Percentiles rank a stretch among this genome's conserved stretches.
These are phyloP conservation scores for Zymoseptoria passerinii DNA, from an alignment of 2,329 filamentous ascomycete genomes.

Conservation along the genomic window DNA sequence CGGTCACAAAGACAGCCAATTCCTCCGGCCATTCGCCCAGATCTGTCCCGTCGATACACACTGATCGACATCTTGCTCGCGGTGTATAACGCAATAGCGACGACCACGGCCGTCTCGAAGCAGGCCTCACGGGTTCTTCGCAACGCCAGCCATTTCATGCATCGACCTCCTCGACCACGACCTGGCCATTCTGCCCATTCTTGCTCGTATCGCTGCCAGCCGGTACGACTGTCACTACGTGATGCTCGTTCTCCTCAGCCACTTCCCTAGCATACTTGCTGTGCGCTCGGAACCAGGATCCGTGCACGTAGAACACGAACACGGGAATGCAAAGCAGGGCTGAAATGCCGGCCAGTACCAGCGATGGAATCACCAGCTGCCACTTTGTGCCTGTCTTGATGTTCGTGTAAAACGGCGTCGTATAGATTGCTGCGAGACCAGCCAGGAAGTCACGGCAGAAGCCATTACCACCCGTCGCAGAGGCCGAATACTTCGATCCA, in stretches of 20 bases:
- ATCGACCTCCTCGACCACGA: not conserved
- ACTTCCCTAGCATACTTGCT: constrained; percentile 43
- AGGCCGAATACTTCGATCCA: constrained; percentile 59
- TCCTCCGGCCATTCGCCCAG: too few species aligned
- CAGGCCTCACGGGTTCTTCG: too few species aligned
- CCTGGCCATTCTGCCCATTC: not conserved
- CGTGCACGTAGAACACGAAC: constrained; percentile 46
- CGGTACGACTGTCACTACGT: not conserved
- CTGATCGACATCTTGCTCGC: too few species aligned
- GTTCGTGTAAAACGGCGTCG: constrained; percentile 43
- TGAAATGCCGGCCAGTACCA: constrained; percentile 44
- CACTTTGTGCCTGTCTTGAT: constrained; percentile 20
- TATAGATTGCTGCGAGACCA: constrained; percentile 61
- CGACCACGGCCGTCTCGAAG: too few species aligned
- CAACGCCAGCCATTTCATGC: not conserved
- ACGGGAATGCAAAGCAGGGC: constrained; percentile 46
- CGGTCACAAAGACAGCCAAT: too few species aligned
- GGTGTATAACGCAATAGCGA: too few species aligned
- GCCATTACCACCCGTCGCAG: constrained; percentile 67
- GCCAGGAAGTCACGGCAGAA: constrained; percentile 67
- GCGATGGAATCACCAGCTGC: constrained; percentile 42
- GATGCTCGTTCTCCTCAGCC: constrained; percentile 25
- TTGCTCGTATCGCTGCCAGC: not conserved
- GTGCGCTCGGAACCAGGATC: constrained; percentile 34
- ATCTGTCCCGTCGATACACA: too few species aligned